Conservation (phyloP, 441 rosid genomes). For the Eugenia klotzschiana region DNA sequence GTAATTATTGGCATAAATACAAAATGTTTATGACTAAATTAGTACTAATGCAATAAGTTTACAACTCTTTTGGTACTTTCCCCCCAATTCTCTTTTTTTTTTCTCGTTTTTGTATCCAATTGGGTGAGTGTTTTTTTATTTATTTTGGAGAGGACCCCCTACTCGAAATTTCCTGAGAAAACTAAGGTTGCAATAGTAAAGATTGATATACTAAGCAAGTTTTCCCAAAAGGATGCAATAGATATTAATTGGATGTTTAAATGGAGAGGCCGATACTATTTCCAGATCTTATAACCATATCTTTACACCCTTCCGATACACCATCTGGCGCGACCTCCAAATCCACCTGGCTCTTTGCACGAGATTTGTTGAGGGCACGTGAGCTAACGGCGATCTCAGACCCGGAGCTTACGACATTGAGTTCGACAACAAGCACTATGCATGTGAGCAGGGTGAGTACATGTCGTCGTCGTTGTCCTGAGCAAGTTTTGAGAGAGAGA, state of each 20-base stretch:
- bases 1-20: no score
- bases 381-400: background rate
- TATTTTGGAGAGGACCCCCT: background rate
- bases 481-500: no score
- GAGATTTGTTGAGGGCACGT: background rate
- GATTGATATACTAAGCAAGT: background rate
- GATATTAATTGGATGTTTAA: background rate
- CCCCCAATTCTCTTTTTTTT: background rate
- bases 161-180: background rate
- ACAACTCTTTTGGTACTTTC: no score
- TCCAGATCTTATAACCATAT: background rate
- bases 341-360: background rate
- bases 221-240: background rate
- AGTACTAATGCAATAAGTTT: no score
- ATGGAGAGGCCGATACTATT: background rate
- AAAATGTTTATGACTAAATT: no score
- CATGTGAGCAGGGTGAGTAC: background rate
- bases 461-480: background rate
- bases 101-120: no score
- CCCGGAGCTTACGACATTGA: background rate
- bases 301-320: background rate
- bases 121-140: background rate
- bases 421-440: background rate
- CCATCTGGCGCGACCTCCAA: background rate
- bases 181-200: rapidly evolving